Evolutionary conservation across 345 rosid species (phyloP).

Genomic region (Euphorbia pulcherrima): DNA sequence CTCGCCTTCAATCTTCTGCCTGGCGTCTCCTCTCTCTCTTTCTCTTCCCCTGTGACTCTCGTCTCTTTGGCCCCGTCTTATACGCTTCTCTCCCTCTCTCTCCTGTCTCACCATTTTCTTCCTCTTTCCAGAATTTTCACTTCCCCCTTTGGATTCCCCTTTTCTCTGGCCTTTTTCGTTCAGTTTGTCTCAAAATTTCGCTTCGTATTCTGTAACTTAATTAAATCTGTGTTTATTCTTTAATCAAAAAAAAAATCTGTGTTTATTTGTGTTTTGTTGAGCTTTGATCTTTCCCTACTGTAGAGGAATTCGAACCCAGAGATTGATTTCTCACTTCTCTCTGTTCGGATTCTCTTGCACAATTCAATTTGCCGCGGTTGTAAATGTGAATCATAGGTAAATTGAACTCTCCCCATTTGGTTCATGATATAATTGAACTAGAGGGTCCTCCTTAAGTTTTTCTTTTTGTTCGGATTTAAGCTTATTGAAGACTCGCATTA

Average conservation of each 20-base stretch:
- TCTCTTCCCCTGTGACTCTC: not conserved
- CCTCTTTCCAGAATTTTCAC: constrained; percentile 9
- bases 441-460: not conserved
- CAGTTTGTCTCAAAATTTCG: not conserved
- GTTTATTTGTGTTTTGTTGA: not conserved
- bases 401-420: not conserved
- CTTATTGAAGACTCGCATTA: not conserved
- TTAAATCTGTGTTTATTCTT: not conserved
- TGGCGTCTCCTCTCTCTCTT: no score
- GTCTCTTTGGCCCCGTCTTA: not conserved
- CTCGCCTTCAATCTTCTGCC: not conserved
- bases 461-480: not conserved
- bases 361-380: not conserved
- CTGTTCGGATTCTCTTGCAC: constrained; percentile 1
- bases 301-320: constrained; percentile 11
- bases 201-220: not conserved
- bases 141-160: not conserved
- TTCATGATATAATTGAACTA: not conserved
- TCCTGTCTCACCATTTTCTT: not conserved
- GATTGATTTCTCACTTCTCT: constrained; percentile 8
- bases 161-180: not conserved
- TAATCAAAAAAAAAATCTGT: no score
- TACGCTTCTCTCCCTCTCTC: not conserved
- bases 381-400: constrained; percentile 10
- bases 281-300: not conserved